Percentiles rank a stretch among this genome's conserved stretches.
phyloP scores from a whole-genome alignment of 305 asterid species.

The Withania somnifera region DNA sequence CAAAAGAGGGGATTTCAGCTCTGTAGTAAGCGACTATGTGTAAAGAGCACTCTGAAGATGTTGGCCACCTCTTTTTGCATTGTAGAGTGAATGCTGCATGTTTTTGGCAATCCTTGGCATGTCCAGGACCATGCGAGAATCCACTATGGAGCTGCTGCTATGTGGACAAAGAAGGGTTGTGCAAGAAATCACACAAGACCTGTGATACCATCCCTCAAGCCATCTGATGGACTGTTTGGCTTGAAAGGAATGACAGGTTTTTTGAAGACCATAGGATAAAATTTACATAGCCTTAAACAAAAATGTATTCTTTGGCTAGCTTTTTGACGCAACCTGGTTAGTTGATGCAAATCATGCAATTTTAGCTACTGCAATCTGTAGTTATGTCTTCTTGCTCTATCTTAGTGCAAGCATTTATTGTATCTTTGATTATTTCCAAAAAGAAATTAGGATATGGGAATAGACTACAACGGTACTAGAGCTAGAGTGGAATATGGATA shows the following conservation, averaged over 20 bases:
- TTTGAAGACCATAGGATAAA: not conserved
- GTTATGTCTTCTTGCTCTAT: too few species aligned
- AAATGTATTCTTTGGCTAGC: not conserved
- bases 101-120: not conserved
- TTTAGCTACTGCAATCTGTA: not conserved
- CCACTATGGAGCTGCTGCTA: not conserved
- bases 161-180: not conserved
- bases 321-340: not conserved
- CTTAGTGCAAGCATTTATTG: not conserved
- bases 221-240: not conserved
- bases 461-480: not conserved
- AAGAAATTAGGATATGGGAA: not conserved
- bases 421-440: not conserved
- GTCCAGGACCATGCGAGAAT: not conserved
- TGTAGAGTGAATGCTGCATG: not conserved
- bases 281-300: too few species aligned
- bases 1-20: not conserved
- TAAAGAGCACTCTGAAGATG: not conserved
- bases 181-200: not conserved
- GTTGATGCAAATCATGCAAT: not conserved
- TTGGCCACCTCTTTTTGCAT: not conserved
- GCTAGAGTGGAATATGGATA: not conserved
- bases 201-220: not conserved
- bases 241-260: not conserved
- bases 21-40: not conserved